phyloP scores from a whole-genome alignment of 495 filamentous ascomycete genomes.

The Tuber brumale region DNA sequence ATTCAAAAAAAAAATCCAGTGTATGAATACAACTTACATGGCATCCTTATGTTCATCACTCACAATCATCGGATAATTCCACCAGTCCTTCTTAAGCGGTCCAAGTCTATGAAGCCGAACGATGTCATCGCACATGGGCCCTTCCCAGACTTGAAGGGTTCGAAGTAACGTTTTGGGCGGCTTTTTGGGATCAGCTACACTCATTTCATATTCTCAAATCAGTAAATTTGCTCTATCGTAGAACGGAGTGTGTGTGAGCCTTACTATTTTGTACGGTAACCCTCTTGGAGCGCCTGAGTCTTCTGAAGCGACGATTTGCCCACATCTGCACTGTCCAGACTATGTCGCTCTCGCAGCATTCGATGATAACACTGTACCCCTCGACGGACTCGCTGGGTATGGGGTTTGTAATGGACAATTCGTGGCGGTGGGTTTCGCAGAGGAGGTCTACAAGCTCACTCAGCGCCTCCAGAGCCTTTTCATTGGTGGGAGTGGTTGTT shows the following conservation, averaged over 20 bases:
- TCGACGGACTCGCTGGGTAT: not conserved
- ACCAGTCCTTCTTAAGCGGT: not conserved
- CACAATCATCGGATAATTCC: not conserved
- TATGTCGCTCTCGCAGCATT: not conserved
- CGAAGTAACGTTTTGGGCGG: not conserved
- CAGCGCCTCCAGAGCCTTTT: not conserved
- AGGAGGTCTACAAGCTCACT: not conserved
- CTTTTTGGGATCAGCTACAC: not conserved
- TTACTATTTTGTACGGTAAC: not conserved
- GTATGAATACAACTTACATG: not conserved
- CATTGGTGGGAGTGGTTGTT: not conserved
- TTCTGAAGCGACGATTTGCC: not conserved
- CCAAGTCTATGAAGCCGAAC: not conserved
- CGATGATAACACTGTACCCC: not conserved
- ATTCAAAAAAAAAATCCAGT: not conserved
- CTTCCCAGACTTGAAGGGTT: not conserved
- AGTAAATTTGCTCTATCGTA: not conserved
- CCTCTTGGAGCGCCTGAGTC: not conserved
- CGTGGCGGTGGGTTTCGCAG: not conserved
- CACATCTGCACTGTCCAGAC: not conserved
- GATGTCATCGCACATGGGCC: not conserved
- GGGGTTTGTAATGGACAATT: not conserved
- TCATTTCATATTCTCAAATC: not conserved
- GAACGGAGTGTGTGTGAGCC: not conserved
- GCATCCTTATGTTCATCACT: not conserved